Base-by-base conservation (phyloP, 192 early-diverging fungal genomes). In the Coemansia sp. region DNA sequence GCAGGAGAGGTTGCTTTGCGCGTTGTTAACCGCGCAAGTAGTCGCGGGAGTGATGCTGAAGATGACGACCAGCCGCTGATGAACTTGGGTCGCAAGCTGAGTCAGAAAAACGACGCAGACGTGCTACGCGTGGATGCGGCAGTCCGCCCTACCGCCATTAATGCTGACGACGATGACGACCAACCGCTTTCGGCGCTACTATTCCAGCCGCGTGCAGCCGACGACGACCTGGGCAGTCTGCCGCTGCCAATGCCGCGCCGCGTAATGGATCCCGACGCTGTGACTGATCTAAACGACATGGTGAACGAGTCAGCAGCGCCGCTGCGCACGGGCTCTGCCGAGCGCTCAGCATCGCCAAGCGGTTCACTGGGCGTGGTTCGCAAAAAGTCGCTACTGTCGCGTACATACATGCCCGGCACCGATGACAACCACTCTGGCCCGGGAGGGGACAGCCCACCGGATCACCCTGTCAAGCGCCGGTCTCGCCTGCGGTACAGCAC, bases 1-100 rank as follows among this genome's bases (percentile, higher is more conserved):
- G 34, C 16, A 8, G 44, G 56, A 27, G 49, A 44, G 44, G 30
- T 70, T 24, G 62, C 66, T 14, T 66, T 74, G 19, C 65, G 61
- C 18, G 66, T 74, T 27, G 72, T 65, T 27, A 74, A 74, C 32
- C 66, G 52, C 50, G 26, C 32, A 52, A 60, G 55, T 60, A 64
- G 34, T 23, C 19, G 23, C 30, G 21, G 31, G n/a, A 22, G 44
- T 16, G 61, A 59, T 4, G 69, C 67, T 18, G 75, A 71, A 0
- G 76, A 79, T n/a, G 76, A 79, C 38, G 32, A 79, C 47, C 60
- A 60, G 53, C 77, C 77, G 12, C 68, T 80, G 4, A 59, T 71
- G 38, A 48, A 21, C 0, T 28, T 74, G 21, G 34, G 67, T 7
- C 50, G 58, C 19, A 68, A 61, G 8, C 62, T 56, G 3, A 70